phyloP scores from a whole-genome alignment of 768 basidiomycete genomes.

The Boletus eberwhitei region DNA sequence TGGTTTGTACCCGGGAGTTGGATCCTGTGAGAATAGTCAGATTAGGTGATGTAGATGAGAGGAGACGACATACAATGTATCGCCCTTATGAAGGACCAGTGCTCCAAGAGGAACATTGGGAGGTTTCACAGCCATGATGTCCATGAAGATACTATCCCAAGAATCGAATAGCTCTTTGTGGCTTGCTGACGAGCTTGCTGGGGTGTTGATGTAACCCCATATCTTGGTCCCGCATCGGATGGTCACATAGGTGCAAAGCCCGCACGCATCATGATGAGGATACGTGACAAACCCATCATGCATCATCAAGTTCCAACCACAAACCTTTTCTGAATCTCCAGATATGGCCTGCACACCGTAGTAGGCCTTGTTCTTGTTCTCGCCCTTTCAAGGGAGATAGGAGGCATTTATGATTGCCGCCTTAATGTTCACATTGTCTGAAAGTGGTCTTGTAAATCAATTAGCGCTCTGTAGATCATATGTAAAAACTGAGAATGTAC shows the following conservation, averaged over 20 bases:
- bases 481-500: no score
- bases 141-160: background rate
- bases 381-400: no score
- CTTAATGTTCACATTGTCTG: no score
- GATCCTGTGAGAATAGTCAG: background rate
- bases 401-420: no score
- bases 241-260: background rate
- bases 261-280: background rate
- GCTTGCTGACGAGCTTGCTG: no score
- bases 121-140: rapidly evolving
- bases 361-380: no score
- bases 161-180: background rate
- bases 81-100: background rate
- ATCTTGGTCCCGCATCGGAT: background rate
- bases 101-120: rapidly evolving
- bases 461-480: no score
- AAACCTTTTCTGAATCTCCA: background rate
- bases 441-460: no score
- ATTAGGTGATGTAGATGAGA: no score
- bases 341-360: background rate
- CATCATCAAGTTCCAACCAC: constrained; percentile 1
- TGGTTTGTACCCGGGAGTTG: background rate
- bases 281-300: background rate
- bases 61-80: background rate
- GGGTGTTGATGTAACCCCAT: background rate